These are phyloP conservation scores for Globisporangium polare DNA, from an alignment of 352 stramenopile genomes.

Conservation along the genomic window DNA sequence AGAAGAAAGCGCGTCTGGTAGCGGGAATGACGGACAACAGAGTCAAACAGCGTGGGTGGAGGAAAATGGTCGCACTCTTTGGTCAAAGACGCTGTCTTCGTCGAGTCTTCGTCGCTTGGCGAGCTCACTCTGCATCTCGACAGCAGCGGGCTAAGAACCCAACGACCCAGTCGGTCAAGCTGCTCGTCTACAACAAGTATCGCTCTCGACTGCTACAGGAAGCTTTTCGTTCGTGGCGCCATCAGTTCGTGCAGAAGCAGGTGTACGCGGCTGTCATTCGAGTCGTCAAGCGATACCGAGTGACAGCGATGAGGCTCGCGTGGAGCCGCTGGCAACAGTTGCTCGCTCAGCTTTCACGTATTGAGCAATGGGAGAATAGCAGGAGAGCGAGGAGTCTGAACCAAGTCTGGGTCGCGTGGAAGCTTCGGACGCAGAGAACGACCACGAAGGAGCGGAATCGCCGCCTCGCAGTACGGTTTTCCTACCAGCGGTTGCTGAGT, in stretches of 20 bases:
- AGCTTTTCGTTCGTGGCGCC: constrained; percentile 9
- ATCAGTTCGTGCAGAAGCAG: not conserved
- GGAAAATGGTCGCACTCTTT: not conserved
- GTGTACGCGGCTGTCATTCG: not conserved
- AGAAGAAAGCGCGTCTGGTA: not conserved
- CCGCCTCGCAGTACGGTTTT: constrained; percentile 13
- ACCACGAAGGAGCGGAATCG: constrained; percentile 9
- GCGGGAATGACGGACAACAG: not conserved
- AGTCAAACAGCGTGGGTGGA: not conserved
- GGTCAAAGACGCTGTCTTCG: not conserved
- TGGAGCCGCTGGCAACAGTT: constrained; percentile 10
- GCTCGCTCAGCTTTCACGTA: not conserved
- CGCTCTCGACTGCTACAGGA: constrained; percentile 5
- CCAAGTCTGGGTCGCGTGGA: constrained; percentile 8
- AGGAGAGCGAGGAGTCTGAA: not conserved
- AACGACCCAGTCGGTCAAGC: not conserved
- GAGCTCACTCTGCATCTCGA: not conserved
- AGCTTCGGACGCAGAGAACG: not conserved
- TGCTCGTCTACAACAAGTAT: constrained; percentile 5
- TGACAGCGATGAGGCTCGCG: not conserved
- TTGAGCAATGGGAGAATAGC: not conserved
- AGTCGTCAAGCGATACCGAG: not conserved
- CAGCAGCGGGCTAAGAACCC: not conserved
- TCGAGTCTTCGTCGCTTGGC: constrained; percentile 3
- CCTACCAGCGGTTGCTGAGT: constrained; percentile 6